These are phyloP conservation scores for Mucor saturninus DNA, from an alignment of 371 early-diverging fungal genomes.

Conservation along the genomic window DNA sequence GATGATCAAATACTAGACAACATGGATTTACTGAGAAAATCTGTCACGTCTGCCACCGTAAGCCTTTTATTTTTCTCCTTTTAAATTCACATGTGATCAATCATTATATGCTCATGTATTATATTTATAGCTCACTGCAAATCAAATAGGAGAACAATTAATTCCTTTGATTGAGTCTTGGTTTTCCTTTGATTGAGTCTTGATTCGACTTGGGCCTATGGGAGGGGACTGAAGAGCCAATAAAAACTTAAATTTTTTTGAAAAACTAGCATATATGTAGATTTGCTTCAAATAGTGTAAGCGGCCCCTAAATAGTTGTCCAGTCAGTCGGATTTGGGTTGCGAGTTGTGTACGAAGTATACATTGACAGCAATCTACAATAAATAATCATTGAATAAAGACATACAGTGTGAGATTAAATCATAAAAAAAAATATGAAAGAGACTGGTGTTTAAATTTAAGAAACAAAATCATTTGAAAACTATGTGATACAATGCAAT, in stretches of 20 bases:
- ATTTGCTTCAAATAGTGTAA: too few relatives aligned
- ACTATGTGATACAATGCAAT: too few relatives aligned
- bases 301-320: too few relatives aligned
- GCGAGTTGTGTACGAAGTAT: too few relatives aligned
- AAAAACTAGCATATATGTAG: background rate
- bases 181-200: conserved; percentile 20
- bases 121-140: conserved; percentile 10
- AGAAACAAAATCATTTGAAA: too few relatives aligned
- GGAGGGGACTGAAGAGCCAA: background rate
- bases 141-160: conserved; percentile 24
- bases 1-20: conserved; percentile 14
- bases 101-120: background rate
- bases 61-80: background rate
- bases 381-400: too few relatives aligned
- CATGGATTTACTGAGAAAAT: conserved; percentile 19
- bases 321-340: too few relatives aligned
- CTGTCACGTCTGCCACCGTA: conserved; percentile 4
- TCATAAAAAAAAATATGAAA: too few relatives aligned
- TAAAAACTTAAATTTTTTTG: background rate
- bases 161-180: conserved; percentile 22
- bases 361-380: too few relatives aligned
- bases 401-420: too few relatives aligned
- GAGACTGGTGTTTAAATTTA: too few relatives aligned
- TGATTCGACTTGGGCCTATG: conserved; percentile 17
- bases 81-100: background rate